phyloP scores from a whole-genome alignment of 75 land plant genomes.

The Picea sitchensis region DNA sequence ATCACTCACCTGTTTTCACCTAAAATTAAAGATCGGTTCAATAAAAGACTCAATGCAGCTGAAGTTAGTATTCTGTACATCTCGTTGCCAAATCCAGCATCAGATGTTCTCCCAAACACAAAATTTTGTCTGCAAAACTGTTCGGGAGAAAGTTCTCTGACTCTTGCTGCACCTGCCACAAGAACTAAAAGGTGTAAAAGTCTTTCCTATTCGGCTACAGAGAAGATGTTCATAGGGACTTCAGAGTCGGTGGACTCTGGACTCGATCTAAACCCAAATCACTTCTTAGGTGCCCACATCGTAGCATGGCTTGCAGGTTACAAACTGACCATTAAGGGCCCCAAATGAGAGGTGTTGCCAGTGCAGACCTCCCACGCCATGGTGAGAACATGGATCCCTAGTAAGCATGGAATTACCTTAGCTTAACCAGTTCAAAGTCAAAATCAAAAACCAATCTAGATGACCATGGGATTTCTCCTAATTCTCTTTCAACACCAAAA shows the following conservation, averaged over 20 bases:
- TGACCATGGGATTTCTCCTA: no score
- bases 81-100: constrained; percentile 95
- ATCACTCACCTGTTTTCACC: constrained; percentile 79
- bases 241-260: no score
- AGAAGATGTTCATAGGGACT: neutral
- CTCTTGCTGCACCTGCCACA: constrained; percentile 63
- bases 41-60: constrained; percentile 76
- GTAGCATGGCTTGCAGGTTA: no score
- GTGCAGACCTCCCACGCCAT: no score
- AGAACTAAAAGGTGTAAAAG: neutral
- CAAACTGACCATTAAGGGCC: neutral
- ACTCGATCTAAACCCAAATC: neutral
- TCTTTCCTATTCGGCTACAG: constrained; percentile 5
- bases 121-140: constrained; percentile 81
- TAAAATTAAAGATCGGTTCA: constrained; percentile 89
- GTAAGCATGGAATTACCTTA: no score
- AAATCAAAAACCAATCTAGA: no score
- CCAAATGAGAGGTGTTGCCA: no score
- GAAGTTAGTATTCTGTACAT: constrained; percentile 90
- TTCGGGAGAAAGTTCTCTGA: constrained; percentile 56
- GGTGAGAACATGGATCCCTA: no score
- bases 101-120: constrained; percentile 75
- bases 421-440: no score
- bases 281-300: neutral
- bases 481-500: no score